A percentile compares a stretch with the other conserved stretches of the same genome.
Evolutionary conservation across 495 filamentous ascomycete genomes (phyloP).

Genomic region (Neurospora tetraspora): DNA sequence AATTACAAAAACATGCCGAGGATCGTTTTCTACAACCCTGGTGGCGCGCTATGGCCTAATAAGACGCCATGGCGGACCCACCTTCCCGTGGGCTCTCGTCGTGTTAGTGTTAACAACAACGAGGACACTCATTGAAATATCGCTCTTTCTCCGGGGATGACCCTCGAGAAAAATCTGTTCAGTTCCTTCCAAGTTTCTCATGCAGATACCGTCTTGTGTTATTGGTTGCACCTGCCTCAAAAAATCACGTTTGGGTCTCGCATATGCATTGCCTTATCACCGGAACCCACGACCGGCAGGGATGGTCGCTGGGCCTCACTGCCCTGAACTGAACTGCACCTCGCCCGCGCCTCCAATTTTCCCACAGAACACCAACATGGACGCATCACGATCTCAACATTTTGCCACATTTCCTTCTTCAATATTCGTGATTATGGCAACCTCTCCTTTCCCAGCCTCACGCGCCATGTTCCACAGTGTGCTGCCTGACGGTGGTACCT

Average conservation of each 20-base stretch:
- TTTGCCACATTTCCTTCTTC: not conserved
- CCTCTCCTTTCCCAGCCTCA: not conserved
- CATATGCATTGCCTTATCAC: not conserved
- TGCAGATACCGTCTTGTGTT: not conserved
- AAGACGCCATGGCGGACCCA: too few relatives aligned
- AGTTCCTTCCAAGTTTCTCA: not conserved
- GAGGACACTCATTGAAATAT: not conserved
- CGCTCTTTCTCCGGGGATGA: fast-evolving
- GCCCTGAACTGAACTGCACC: not conserved
- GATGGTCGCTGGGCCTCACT: not conserved
- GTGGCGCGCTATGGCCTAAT: too few relatives aligned
- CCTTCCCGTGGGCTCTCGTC: not conserved
- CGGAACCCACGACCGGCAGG: not conserved
- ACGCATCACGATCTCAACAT: not conserved
- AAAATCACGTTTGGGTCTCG: not conserved
- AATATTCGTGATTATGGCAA: too few relatives aligned
- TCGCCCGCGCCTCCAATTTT: not conserved
- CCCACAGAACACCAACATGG: not conserved
- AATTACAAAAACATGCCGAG: too few relatives aligned
- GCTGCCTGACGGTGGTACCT: not conserved
- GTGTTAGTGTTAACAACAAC: not conserved
- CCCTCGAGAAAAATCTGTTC: too few relatives aligned
- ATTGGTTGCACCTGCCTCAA: not conserved
- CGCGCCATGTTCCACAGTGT: not conserved
- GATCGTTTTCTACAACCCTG: too few relatives aligned